phyloP scores from a whole-genome alignment of 768 basidiomycete species.

The Phlebiopsis gigantea region DNA sequence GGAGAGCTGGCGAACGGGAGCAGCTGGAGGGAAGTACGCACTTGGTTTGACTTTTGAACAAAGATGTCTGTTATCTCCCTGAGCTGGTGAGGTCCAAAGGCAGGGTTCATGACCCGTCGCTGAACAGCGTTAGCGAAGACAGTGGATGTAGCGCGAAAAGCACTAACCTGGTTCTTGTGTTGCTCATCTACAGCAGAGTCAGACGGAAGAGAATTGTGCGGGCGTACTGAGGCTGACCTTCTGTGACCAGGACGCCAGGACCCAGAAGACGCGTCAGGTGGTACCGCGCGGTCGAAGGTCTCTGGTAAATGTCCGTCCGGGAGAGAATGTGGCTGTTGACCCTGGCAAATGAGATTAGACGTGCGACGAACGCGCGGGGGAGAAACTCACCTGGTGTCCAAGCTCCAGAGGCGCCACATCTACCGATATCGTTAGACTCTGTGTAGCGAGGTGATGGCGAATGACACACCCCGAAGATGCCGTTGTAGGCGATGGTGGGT shows the following conservation, averaged over 20 bases:
- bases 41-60: constrained; percentile 42
- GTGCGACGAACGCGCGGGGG: background rate
- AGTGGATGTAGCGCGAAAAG: no score
- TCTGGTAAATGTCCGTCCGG: constrained; percentile 51
- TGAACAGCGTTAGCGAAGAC: no score
- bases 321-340: constrained; percentile 48
- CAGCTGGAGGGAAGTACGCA: constrained; percentile 27
- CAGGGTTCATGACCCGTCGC: constrained; percentile 43
- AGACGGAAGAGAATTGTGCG: no score
- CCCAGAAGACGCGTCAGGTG: constrained; percentile 39
- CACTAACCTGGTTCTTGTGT: constrained; percentile 34
- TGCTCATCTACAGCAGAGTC: constrained; percentile 20
- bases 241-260: constrained; percentile 38
- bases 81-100: constrained; percentile 57
- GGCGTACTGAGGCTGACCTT: no score
- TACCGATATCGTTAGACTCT: background rate
- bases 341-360: constrained; percentile 31
- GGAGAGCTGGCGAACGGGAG: no score
- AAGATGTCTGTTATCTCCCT: constrained; percentile 54
- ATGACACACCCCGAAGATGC: constrained; percentile 37
- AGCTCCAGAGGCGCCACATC: background rate
- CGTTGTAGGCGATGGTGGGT: constrained; percentile 37
- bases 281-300: constrained; percentile 38
- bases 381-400: constrained; percentile 4
- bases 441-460: background rate